Conservation (phyloP, 306 rosid genomes). For the Citrullus mucosospermus region DNA sequence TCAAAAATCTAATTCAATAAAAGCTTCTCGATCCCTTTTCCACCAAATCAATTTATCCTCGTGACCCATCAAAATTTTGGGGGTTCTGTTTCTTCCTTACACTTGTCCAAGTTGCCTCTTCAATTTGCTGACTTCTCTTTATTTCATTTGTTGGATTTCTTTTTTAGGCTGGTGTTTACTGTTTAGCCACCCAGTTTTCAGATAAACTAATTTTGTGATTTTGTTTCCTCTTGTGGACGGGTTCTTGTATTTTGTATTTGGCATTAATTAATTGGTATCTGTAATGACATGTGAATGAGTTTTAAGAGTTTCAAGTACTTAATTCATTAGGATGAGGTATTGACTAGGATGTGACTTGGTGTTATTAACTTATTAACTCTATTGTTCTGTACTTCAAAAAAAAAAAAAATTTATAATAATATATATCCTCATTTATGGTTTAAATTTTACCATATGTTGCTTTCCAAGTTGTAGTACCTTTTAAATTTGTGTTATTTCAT, state of each 20-base stretch:
- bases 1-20: background rate
- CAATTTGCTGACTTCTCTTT: background rate
- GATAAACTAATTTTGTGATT: background rate
- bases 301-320: background rate
- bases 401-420: no score
- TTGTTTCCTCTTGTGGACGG: background rate
- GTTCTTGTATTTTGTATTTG: background rate
- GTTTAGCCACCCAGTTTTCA: background rate
- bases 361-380: background rate
- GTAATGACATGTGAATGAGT: background rate
- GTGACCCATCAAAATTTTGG: background rate
- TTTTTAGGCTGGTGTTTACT: no score
- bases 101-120: background rate
- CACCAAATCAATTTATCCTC: background rate
- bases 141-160: background rate
- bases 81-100: background rate
- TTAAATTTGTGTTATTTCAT: no score
- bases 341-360: background rate
- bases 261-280: background rate
- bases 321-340: background rate
- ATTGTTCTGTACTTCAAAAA: no score
- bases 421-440: no score
- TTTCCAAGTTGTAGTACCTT: no score
- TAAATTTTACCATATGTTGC: no score
- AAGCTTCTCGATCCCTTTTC: background rate